These are phyloP conservation scores for Talaromyces amestolkiae DNA, from an alignment of 2,329 filamentous ascomycete species.

Conservation along the genomic window DNA sequence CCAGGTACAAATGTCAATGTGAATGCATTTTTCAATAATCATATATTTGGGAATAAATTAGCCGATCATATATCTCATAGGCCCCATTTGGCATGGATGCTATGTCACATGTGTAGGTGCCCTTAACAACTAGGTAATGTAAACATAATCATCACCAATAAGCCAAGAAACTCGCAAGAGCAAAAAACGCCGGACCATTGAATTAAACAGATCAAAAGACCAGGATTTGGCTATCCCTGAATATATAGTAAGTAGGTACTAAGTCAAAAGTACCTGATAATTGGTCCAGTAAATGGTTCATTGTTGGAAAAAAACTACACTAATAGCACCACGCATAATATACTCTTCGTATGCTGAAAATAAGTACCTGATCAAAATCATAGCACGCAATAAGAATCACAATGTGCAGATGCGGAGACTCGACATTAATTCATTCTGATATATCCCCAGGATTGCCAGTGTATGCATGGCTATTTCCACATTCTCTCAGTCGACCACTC, in stretches of 20 bases:
- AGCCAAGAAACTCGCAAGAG: too few species aligned
- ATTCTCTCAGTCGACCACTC: background rate
- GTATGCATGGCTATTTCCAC: background rate
- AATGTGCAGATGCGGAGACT: background rate
- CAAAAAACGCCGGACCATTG: too few species aligned
- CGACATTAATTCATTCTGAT: background rate
- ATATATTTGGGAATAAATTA: too few species aligned
- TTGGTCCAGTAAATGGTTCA: background rate
- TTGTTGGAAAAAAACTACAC: background rate
- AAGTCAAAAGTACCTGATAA: background rate
- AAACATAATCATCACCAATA: background rate
- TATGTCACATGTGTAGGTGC: background rate
- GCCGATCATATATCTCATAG: background rate
- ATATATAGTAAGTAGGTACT: too few species aligned
- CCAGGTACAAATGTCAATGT: background rate
- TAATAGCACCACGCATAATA: background rate
- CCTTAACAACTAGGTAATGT: background rate
- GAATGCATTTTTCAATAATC: background rate
- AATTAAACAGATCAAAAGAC: background rate
- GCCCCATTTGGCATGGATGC: background rate
- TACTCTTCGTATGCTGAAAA: too few species aligned
- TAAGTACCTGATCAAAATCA: too few species aligned
- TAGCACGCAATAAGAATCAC: background rate
- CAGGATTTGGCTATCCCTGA: background rate
- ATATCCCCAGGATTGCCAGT: background rate